phyloP scores from a whole-genome alignment of 1,139 yeast genomes.

The Pichia inconspicua region DNA sequence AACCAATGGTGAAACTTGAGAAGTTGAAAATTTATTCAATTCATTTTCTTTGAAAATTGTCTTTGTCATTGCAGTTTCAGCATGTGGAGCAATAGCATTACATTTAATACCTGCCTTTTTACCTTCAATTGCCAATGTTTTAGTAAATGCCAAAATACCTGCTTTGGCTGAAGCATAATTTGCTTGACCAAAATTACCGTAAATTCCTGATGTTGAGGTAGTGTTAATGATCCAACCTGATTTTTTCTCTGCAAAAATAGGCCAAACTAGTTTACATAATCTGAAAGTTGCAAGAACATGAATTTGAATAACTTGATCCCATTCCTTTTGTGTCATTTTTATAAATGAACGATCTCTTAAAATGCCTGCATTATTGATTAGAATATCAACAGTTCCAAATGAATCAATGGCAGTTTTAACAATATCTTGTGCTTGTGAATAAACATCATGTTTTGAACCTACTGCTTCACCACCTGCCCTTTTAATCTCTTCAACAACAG shows the following conservation, averaged over 20 bases:
- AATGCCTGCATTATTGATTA: constrained; percentile 92
- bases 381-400: constrained; percentile 79
- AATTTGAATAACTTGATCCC: constrained; percentile 76
- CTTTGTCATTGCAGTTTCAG: constrained; percentile 94
- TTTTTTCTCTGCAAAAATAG: constrained; percentile 68
- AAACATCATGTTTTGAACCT: constrained; percentile 76
- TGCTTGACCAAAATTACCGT: constrained; percentile 96
- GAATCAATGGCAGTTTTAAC: constrained; percentile 68
- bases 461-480: constrained; percentile 73
- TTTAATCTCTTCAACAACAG: constrained; percentile 73
- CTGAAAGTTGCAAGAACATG: constrained; percentile 79
- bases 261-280: constrained; percentile 90
- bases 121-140: constrained; percentile 87
- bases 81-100: constrained; percentile 91
- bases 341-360: constrained; percentile 83
- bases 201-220: constrained; percentile 91
- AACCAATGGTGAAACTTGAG: constrained; percentile 85
- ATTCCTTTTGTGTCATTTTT: constrained; percentile 76
- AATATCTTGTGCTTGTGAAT: constrained; percentile 66
- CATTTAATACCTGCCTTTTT: constrained; percentile 66
- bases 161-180: constrained; percentile 92
- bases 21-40: constrained; percentile 76
- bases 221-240: constrained; percentile 82
- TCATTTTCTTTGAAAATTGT: constrained; percentile 76
- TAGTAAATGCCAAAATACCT: constrained; percentile 78